Conservation (phyloP, 2,329 filamentous ascomycete species). For the Aspergillus versicolor region DNA sequence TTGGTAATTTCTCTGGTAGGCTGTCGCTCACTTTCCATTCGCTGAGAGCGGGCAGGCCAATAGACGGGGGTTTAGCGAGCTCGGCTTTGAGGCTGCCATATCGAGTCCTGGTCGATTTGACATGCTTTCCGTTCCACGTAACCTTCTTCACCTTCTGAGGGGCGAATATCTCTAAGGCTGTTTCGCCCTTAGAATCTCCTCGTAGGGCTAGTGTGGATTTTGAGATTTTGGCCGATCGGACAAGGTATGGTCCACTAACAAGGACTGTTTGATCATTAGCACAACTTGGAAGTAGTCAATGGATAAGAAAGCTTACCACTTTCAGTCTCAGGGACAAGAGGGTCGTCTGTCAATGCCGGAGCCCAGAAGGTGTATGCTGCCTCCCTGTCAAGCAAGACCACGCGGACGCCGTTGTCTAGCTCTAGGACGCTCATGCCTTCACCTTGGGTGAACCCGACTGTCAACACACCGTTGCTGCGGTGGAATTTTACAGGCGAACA, state of each 20-base stretch:
- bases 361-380: slow-evolving; percentile 60
- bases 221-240: slow-evolving; percentile 46
- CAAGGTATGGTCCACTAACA: slow-evolving; percentile 54
- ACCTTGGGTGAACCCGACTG: slow-evolving; percentile 51
- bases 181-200: slow-evolving; percentile 47
- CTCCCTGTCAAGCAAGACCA: slow-evolving; percentile 55
- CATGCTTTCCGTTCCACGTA: slow-evolving; percentile 52
- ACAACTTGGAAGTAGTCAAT: neutral
- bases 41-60: slow-evolving; percentile 34
- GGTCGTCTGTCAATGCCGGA: slow-evolving; percentile 50
- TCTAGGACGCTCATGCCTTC: slow-evolving; percentile 50
- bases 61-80: slow-evolving; percentile 26
- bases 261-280: slow-evolving; percentile 40
- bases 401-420: slow-evolving; percentile 48
- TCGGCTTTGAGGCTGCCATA: slow-evolving; percentile 42
- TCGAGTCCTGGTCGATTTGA: slow-evolving; percentile 32
- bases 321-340: slow-evolving; percentile 45
- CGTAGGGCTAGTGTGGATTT: slow-evolving; percentile 41
- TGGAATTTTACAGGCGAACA: slow-evolving; percentile 46
- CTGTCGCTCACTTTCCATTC: slow-evolving; percentile 45
- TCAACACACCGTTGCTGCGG: slow-evolving; percentile 40
- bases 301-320: slow-evolving; percentile 38
- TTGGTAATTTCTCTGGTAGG: slow-evolving; percentile 41
- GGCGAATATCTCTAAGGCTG: slow-evolving; percentile 49
- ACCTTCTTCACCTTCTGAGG: slow-evolving; percentile 47